Evolutionary conservation across 306 rosid species (phyloP), one percentile per base, ranked within the genome.

Genomic region (Rubus idaeus): DNA sequence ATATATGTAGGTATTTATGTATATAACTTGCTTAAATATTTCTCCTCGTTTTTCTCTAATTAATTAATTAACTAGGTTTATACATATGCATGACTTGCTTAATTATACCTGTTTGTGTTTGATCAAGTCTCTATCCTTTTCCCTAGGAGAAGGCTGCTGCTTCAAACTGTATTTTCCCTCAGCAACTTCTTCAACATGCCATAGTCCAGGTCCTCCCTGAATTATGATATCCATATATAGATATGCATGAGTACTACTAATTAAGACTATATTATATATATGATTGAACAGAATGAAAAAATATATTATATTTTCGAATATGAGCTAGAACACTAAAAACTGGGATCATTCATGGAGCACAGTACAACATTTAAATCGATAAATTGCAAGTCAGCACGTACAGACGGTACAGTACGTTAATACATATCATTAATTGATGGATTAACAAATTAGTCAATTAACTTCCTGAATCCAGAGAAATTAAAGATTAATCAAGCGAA

Each of bases 91-190:
- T 30, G 35, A 21, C 16, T 10, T 58, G 1, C 16, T 35, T 63
- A n/a, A n/a, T n/a, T n/a, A 1, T 73, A 73, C 83, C 75, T 64
- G 52, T 66, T 55, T 73, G 67, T 50, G 73, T 35, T 73, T 64
- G 69, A n/a, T 12, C 56, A 55, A 42, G 46, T 62, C 74, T 73
- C 52, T 18, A 52, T 66, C 60, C 41, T 73, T 73, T 45, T 37
- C 78, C 0, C 17, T 10, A 12, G 73, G 17, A 40, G 72, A 63
- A 50, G 65, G 20, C 68, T 63, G 46, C 44, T 14, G 50, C 52
- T 46, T 30, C 74, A n/a, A 66, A 46, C 18, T 61, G 66, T 51
- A 16, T 4, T 30, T 18, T 39, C 5, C 57, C 39, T 79, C 68
- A 6, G 68, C 21, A 13, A 63, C 46, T 42, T 56, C 55, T 18